Percentiles rank a stretch among this genome's conserved stretches.
Conservation (phyloP, 2,329 filamentous ascomycete species). For the Didymella exigua region DNA sequence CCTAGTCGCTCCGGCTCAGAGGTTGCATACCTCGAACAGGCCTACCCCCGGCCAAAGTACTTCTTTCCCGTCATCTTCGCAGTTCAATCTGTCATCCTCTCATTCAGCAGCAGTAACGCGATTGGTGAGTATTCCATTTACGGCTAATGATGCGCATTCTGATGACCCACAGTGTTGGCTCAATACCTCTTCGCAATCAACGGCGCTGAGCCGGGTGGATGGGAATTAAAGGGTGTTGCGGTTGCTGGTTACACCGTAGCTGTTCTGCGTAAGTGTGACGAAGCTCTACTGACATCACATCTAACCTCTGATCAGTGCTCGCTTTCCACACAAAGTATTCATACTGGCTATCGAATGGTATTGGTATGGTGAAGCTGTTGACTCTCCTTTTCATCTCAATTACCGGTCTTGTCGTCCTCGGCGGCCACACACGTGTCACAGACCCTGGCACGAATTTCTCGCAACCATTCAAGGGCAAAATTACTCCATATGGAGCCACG, state of each 20-base stretch:
- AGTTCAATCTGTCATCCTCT: slow-evolving; percentile 66
- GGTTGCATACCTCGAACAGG: slow-evolving; percentile 72
- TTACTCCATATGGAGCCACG: slow-evolving; percentile 58
- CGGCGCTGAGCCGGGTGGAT: slow-evolving; percentile 58
- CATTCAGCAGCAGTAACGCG: slow-evolving; percentile 69
- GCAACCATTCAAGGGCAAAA: slow-evolving; percentile 59
- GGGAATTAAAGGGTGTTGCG: slow-evolving; percentile 71
- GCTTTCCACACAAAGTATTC: slow-evolving; percentile 64
- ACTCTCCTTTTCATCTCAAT: slow-evolving; percentile 60
- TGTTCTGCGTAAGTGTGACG: slow-evolving; percentile 54
- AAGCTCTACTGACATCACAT: not conserved
- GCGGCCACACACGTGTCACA: slow-evolving; percentile 57
- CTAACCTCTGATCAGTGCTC: slow-evolving; percentile 42
- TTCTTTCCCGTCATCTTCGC: slow-evolving; percentile 70
- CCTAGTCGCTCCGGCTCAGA: slow-evolving; percentile 70
- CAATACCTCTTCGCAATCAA: slow-evolving; percentile 67
- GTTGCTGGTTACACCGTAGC: slow-evolving; percentile 67
- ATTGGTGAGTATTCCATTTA: slow-evolving; percentile 50
- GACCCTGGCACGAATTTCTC: slow-evolving; percentile 62
- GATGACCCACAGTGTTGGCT: slow-evolving; percentile 57
- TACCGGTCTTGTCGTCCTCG: slow-evolving; percentile 67
- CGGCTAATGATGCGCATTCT: not conserved
- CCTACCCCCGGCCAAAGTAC: slow-evolving; percentile 67
- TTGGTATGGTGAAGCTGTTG: slow-evolving; percentile 64
- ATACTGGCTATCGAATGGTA: slow-evolving; percentile 60